Conservation (phyloP, 495 filamentous ascomycete genomes). For the Talaromyces proteolyticus region DNA sequence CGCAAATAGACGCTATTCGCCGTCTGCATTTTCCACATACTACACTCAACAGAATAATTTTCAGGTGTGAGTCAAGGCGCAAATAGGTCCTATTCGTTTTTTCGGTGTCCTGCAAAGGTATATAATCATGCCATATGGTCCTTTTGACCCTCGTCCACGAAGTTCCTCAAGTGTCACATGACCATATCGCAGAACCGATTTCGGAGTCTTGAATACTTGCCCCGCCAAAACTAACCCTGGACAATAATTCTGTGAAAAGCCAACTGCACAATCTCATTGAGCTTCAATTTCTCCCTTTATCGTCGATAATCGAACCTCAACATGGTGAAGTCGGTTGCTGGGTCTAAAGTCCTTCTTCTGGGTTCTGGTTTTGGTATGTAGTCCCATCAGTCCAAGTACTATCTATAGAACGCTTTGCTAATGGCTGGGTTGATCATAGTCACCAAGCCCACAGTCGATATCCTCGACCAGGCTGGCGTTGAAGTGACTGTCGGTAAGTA, state of each 20-base stretch:
- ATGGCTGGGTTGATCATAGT: constrained; percentile 38
- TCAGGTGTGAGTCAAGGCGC: background rate
- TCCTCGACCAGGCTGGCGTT: constrained; percentile 68
- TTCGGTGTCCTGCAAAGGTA: background rate
- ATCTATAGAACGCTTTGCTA: too few relatives aligned
- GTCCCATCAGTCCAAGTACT: too few relatives aligned
- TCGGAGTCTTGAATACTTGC: background rate
- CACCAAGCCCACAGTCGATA: constrained; percentile 71
- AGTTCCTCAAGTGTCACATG: too few relatives aligned
- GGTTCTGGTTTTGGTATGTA: constrained; percentile 65
- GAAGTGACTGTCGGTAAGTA: constrained; percentile 76
- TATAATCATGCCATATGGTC: background rate
- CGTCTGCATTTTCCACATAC: background rate
- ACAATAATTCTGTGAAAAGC: background rate
- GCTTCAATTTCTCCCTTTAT: background rate
- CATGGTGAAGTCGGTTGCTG: constrained; percentile 25
- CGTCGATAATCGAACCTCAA: background rate
- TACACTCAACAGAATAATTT: background rate
- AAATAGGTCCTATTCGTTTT: constrained; percentile 4
- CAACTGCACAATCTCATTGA: background rate
- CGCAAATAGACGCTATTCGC: constrained; percentile 3
- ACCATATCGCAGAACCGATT: background rate
- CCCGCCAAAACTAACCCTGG: background rate
- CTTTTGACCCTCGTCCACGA: too few relatives aligned
- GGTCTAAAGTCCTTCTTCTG: constrained; percentile 61